A percentile compares a stretch with the other conserved stretches of the same genome.
phyloP scores from a whole-genome alignment of 805 yeast species.

The Candida xyloterini region DNA sequence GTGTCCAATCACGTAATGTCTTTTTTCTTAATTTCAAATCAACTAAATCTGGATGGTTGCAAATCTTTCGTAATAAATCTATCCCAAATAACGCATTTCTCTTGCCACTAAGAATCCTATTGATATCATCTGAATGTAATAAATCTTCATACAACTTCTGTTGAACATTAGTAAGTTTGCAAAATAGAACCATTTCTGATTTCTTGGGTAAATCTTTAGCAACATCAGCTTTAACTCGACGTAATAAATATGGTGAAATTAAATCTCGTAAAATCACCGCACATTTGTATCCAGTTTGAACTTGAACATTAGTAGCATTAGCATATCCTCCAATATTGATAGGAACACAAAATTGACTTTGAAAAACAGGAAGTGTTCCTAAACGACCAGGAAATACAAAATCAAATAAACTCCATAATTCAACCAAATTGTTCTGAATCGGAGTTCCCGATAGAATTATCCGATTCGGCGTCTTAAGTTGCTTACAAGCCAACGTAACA shows the following conservation, averaged over 20 bases:
- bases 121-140: slow-evolving; percentile 70
- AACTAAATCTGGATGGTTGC: slow-evolving; percentile 92
- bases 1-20: slow-evolving; percentile 11
- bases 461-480: slow-evolving; percentile 77
- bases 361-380: slow-evolving; percentile 94
- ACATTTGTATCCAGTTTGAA: slow-evolving; percentile 93
- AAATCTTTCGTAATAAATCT: slow-evolving; percentile 83
- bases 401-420: slow-evolving; percentile 93
- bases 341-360: slow-evolving; percentile 87
- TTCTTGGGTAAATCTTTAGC: slow-evolving; percentile 93
- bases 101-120: slow-evolving; percentile 68
- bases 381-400: slow-evolving; percentile 92
- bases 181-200: slow-evolving; percentile 90
- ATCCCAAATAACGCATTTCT: slow-evolving; percentile 86
- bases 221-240: slow-evolving; percentile 90
- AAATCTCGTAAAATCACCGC: slow-evolving; percentile 87
- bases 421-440: slow-evolving; percentile 87
- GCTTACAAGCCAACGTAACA: slow-evolving; percentile 81
- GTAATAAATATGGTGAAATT: slow-evolving; percentile 81
- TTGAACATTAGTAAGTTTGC: slow-evolving; percentile 77
- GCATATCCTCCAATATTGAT: slow-evolving; percentile 98
- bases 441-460: slow-evolving; percentile 94
- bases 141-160: slow-evolving; percentile 71
- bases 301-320: slow-evolving; percentile 92
- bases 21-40: slow-evolving; percentile 35